These are phyloP conservation scores for Stemphylium lycopersici DNA, from an alignment of 2,329 filamentous ascomycete species.

Conservation along the genomic window DNA sequence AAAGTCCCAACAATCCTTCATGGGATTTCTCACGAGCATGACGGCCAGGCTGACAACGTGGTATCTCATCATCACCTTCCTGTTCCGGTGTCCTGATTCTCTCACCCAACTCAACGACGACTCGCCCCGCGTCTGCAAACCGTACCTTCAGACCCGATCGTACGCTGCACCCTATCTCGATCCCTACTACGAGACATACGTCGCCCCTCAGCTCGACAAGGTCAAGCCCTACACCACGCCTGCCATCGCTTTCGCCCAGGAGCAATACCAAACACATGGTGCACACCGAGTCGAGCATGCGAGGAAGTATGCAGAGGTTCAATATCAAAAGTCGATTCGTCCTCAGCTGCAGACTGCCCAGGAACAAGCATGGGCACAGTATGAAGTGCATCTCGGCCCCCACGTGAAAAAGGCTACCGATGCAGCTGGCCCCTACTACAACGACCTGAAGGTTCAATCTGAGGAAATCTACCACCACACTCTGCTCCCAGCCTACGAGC, in stretches of 20 bases:
- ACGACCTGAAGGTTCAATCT: constrained; percentile 66
- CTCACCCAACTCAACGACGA: constrained; percentile 69
- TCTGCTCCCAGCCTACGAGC: constrained; percentile 75
- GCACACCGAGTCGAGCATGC: constrained; percentile 74
- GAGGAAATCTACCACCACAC: constrained; percentile 73
- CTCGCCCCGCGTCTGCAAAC: constrained; percentile 80
- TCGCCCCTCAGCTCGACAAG: constrained; percentile 79
- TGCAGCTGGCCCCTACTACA: constrained; percentile 73
- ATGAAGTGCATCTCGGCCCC: constrained; percentile 73
- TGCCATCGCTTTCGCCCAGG: constrained; percentile 66
- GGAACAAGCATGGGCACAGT: constrained; percentile 66
- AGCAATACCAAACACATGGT: constrained; percentile 70
- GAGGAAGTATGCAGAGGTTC: constrained; percentile 67
- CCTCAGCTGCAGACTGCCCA: constrained; percentile 75
- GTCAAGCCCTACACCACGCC: constrained; percentile 78
- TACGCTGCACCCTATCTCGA: constrained; percentile 75
- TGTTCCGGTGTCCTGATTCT: constrained; percentile 81
- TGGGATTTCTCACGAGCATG: constrained; percentile 41
- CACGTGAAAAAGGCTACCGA: constrained; percentile 69
- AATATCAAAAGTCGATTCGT: constrained; percentile 80
- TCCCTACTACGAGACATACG: constrained; percentile 86
- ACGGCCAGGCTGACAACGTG: constrained; percentile 69
- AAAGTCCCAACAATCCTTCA: constrained; percentile 30
- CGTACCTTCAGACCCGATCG: constrained; percentile 72
- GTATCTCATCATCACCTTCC: constrained; percentile 80